Percentiles rank a stretch among this genome's conserved stretches.
Conservation (phyloP, 805 yeast species). For the Suhomyces vadensis region DNA sequence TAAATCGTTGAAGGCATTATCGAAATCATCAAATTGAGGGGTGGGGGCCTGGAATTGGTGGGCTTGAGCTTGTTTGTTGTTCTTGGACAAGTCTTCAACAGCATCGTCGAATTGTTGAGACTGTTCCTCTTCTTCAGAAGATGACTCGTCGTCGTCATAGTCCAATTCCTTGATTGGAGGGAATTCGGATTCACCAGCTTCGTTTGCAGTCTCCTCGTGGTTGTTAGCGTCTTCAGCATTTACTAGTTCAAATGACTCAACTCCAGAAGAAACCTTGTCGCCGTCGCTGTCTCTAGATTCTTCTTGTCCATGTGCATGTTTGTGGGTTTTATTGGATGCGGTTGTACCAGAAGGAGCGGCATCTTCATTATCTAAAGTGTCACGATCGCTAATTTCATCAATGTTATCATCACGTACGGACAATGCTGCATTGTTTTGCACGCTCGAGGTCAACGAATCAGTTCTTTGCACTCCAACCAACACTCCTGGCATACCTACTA, state of each 20-base stretch:
- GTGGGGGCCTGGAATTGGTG: not conserved
- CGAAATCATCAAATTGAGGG: slow-evolving; percentile 31
- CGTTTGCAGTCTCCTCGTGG: slow-evolving; percentile 10
- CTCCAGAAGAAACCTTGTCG: slow-evolving; percentile 45
- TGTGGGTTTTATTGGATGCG: slow-evolving; percentile 11
- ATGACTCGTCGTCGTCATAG: slow-evolving; percentile 52
- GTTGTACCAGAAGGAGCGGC: slow-evolving; percentile 31
- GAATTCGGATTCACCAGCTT: slow-evolving; percentile 46
- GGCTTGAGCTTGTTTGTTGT: not conserved
- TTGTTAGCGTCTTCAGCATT: slow-evolving; percentile 47
- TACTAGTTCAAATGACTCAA: slow-evolving; percentile 56
- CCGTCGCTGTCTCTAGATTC: slow-evolving; percentile 39
- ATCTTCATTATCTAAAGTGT: slow-evolving; percentile 32
- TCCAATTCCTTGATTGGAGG: slow-evolving; percentile 63
- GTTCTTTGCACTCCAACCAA: slow-evolving; percentile 58
- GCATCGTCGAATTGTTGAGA: slow-evolving; percentile 40
- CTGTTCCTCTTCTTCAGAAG: slow-evolving; percentile 23
- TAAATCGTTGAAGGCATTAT: slow-evolving; percentile 38
- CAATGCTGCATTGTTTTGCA: slow-evolving; percentile 87
- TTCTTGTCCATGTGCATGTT: slow-evolving; percentile 15
- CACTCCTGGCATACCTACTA: slow-evolving; percentile 47
- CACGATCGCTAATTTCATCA: slow-evolving; percentile 45
- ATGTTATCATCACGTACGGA: slow-evolving; percentile 78
- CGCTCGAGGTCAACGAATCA: slow-evolving; percentile 84
- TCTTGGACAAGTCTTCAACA: slow-evolving; percentile 25